Base-by-base conservation (phyloP, 768 basidiomycete genomes). In the Rhodotorula graminis region DNA sequence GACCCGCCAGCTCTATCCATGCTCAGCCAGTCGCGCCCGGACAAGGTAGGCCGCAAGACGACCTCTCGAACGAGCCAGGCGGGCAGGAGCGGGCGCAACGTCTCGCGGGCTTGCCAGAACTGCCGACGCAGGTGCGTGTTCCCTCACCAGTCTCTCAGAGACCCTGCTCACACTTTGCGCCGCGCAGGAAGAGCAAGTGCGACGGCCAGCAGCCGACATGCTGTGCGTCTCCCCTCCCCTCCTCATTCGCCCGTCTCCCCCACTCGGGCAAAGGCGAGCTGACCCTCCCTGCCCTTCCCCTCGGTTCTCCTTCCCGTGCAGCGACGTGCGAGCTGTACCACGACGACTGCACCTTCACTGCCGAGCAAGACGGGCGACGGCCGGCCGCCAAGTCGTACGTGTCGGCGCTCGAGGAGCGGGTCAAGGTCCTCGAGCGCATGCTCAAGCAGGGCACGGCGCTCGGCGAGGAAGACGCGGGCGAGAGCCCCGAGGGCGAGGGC, bases 101-200 rank as follows among this genome's bases (percentile, higher is more conserved):
- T 60, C 3, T 8, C 64, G 0, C 37, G 46, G 42, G 53, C 57
- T 3, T 71, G 70, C 58, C 25, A 46, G 25, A n/a, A 37, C 1
- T 71, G 70, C 37, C 2, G 70, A 27, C 16, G 52, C 1, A 37
- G 70, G 70, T 57, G 25, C 23, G 64, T 46, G 19, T 9, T 1
- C 9, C 4, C 37, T 59, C 57, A 2, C 16, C 6, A 10, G 37
- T 37, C 15, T 1, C 3, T 2, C 12, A 6, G 44, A 14, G 21
- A 23, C 9, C 2, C 10, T 12, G 21, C 55, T 58, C 21, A 49
- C 23, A 16, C 2, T 21, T 25, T 44, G 6, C 25, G 14, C 18
- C 18, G 44, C 0, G n/a, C 59, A 71, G 70, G 53, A 71, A 71
- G 55, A 52, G 59, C 7, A 71, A 71, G 25, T 71, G 70, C 44